phyloP scores from a whole-genome alignment of 208 protist genomes.

The Trypanosoma avium region DNA sequence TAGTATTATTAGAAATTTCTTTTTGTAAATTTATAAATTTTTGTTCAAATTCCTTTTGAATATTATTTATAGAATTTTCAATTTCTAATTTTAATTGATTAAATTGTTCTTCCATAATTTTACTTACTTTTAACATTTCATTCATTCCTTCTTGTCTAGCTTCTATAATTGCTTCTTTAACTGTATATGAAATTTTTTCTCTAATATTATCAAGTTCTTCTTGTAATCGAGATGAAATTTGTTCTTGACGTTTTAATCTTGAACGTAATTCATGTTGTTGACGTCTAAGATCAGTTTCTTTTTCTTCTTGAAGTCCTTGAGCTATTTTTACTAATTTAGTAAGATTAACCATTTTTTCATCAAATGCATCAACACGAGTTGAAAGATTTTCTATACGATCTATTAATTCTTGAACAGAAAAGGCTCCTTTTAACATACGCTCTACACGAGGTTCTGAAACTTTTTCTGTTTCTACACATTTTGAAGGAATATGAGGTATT shows the following conservation, averaged over 20 bases:
- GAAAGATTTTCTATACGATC: conserved; percentile 57
- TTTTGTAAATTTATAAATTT: neutral
- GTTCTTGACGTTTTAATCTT: conserved; percentile 72
- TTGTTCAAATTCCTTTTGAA: conserved; percentile 23
- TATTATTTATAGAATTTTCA: conserved; percentile 23
- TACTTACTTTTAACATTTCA: neutral
- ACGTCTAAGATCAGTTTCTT: conserved; percentile 55
- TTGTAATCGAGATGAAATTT: conserved; percentile 44
- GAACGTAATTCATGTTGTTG: conserved; percentile 67
- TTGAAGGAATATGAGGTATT: neutral
- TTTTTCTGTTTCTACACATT: conserved; percentile 1
- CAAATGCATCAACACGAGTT: conserved; percentile 45
- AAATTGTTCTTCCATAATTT: conserved; percentile 26
- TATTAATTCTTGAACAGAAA: conserved; percentile 61
- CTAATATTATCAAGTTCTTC: conserved; percentile 28
- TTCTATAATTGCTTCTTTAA: conserved; percentile 17
- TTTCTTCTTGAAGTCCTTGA: conserved; percentile 68
- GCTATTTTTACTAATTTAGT: conserved; percentile 80
- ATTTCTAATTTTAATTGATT: conserved; percentile 22
- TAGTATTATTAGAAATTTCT: neutral
- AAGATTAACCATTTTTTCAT: conserved; percentile 83
- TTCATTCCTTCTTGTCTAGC: conserved; percentile 1
- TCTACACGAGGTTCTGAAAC: conserved; percentile 33
- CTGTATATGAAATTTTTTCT: neutral
- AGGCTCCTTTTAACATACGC: conserved; percentile 60